Evolutionary conservation across 2,329 filamentous ascomycete genomes (phyloP).

Genomic region (Fusarium falciforme): DNA sequence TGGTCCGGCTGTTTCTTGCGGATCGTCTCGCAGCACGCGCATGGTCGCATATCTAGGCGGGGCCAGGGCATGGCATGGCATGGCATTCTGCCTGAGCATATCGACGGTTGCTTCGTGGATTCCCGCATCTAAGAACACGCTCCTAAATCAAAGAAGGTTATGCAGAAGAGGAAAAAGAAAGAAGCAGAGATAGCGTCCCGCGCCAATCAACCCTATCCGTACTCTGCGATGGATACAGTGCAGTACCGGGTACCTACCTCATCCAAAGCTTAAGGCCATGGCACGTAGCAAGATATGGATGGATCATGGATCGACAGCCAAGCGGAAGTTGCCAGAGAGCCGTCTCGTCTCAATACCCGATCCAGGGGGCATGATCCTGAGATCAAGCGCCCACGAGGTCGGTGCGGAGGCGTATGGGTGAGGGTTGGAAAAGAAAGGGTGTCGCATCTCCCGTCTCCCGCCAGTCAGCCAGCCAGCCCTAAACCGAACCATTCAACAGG

Average conservation of each 20-base stretch:
- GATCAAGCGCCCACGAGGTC: neutral
- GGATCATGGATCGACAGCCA: neutral
- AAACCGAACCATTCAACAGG: constrained; percentile 32
- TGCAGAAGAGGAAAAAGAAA: constrained; percentile 24
- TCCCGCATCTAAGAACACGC: constrained; percentile 28
- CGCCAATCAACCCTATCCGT: neutral
- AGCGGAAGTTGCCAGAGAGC: neutral
- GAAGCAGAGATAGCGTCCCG: neutral
- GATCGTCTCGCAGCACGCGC: constrained; percentile 5
- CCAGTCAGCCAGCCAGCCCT: neutral
- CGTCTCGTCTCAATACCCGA: neutral
- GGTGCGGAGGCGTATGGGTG: neutral
- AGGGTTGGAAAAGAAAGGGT: neutral
- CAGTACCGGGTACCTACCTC: neutral
- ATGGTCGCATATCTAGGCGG: constrained; percentile 12
- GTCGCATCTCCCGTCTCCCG: constrained; percentile 4
- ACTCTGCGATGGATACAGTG: neutral
- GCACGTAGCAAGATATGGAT: neutral
- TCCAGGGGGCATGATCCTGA: constrained; percentile 5
- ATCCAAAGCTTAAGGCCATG: neutral
- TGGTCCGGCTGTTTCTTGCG: constrained; percentile 5
- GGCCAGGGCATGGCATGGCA: neutral
- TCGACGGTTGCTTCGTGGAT: neutral
- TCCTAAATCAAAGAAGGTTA: constrained; percentile 8
- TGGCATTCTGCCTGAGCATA: neutral